These are phyloP conservation scores for Carex kokanica DNA, from an alignment of 176 grass and related monocot species.

Conservation along the genomic window DNA sequence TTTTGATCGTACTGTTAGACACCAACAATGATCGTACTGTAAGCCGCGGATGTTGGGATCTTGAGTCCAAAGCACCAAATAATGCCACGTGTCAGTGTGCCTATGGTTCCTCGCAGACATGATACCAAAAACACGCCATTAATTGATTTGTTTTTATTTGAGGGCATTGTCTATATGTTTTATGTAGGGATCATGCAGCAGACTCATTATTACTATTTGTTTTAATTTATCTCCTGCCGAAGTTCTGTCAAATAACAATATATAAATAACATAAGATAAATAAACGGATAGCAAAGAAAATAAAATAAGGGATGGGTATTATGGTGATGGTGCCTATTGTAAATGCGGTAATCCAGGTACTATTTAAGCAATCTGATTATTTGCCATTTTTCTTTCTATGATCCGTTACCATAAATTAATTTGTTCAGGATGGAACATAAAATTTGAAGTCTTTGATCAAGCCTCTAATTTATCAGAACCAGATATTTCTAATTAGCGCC, in stretches of 20 bases:
- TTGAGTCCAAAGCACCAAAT: not conserved
- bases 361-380: too few relatives aligned
- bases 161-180: not conserved
- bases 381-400: not conserved
- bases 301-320: not conserved
- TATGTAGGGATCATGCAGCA: not conserved
- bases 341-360: too few relatives aligned
- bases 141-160: not conserved
- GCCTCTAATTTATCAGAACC: not conserved
- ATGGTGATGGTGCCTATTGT: too few relatives aligned
- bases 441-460: not conserved
- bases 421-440: not conserved
- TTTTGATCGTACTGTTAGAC: not conserved
- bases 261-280: not conserved
- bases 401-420: not conserved
- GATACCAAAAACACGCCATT: not conserved
- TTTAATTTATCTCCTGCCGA: not conserved
- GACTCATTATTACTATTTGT: not conserved
- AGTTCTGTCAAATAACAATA: not conserved
- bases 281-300: not conserved
- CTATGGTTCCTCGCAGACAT: not conserved
- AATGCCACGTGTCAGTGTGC: not conserved
- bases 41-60: not conserved
- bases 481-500: not conserved
- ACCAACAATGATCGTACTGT: too few relatives aligned